Conservation (phyloP, 2,329 filamentous ascomycete species). For the Claviceps sp. region DNA sequence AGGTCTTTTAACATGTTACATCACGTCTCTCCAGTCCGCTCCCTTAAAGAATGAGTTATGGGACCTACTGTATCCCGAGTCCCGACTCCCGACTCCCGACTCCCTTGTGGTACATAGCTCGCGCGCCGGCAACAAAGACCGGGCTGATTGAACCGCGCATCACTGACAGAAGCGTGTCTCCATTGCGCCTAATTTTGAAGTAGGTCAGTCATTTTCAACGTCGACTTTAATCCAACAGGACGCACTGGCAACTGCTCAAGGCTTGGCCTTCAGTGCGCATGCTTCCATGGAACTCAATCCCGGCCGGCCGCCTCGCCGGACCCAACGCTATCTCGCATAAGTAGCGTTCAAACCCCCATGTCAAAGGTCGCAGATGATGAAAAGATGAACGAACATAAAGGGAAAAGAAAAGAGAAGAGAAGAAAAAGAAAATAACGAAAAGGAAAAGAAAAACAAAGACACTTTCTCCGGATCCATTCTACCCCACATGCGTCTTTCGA, state of each 20-base stretch:
- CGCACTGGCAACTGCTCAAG: background rate
- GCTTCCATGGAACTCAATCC: background rate
- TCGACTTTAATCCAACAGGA: background rate
- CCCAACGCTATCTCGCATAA: background rate
- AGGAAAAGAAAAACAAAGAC: no score
- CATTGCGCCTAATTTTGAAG: background rate
- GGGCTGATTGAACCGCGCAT: background rate
- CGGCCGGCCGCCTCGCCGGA: background rate
- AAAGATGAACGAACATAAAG: no score
- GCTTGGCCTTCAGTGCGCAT: background rate
- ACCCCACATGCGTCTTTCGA: no score
- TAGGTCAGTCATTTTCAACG: background rate
- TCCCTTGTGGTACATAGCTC: background rate
- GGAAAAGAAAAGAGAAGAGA: no score
- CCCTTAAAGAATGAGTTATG: background rate
- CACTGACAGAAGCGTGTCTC: background rate
- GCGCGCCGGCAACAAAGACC: background rate
- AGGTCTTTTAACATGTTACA: no score
- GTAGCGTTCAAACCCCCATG: background rate
- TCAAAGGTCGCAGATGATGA: no score
- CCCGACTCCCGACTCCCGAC: background rate
- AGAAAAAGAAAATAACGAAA: no score
- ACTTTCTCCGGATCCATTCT: no score
- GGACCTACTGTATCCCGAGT: background rate
- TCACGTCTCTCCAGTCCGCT: no score